Evolutionary conservation across 345 rosid genomes (phyloP).

Genomic region (Salix koriyanagi): DNA sequence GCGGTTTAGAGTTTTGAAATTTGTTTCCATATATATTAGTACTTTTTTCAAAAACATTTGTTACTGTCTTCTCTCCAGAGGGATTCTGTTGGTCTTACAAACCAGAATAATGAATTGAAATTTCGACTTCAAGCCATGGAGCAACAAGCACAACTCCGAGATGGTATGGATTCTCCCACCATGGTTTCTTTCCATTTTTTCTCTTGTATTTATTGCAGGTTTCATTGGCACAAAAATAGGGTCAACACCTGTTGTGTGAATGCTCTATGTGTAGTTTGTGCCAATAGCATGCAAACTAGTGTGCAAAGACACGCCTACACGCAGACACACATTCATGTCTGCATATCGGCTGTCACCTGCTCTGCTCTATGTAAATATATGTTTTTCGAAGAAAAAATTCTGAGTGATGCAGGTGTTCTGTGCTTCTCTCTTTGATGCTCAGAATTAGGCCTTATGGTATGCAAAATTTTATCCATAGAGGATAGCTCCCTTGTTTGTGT

Average conservation of each 20-base stretch:
- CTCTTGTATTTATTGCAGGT: not conserved
- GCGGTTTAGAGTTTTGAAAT: not conserved
- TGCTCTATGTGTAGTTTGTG: not conserved
- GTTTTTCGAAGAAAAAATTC: no score
- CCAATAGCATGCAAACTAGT: no score
- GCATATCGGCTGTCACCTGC: no score
- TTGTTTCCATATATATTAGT: not conserved
- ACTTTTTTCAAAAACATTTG: not conserved
- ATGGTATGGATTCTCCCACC: slow-evolving; percentile 42
- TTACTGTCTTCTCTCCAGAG: slow-evolving; percentile 42
- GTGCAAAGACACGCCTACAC: no score
- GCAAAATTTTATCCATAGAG: not conserved
- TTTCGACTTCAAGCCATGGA: slow-evolving; percentile 98
- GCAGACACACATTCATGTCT: no score
- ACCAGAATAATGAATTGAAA: slow-evolving; percentile 87
- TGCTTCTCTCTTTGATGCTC: not conserved
- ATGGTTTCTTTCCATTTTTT: not conserved
- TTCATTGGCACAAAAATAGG: not conserved
- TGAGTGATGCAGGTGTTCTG: no score
- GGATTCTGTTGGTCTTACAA: slow-evolving; percentile 87
- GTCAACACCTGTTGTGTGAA: not conserved
- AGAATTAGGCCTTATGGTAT: not conserved
- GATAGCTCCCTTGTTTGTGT: not conserved
- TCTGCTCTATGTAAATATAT: no score
- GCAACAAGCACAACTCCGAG: slow-evolving; percentile 90